These are phyloP conservation scores for Hericium rajendrae DNA, from an alignment of 768 basidiomycete genomes.

Conservation along the genomic window DNA sequence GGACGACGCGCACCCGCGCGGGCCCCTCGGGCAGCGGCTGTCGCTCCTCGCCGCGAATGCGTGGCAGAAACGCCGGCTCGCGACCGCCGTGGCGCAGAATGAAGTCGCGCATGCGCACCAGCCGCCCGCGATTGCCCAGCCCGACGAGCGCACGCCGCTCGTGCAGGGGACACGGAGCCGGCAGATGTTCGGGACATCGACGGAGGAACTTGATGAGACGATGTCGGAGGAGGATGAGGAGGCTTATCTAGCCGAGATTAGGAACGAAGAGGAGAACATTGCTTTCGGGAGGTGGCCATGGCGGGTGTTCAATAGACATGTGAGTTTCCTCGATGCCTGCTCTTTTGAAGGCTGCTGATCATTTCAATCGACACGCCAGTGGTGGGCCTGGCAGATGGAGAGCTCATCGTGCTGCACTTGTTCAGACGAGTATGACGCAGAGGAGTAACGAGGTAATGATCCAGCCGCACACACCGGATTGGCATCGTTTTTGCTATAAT, in stretches of 20 bases:
- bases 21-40: conserved; percentile 52
- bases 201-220: conserved; percentile 7
- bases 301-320: conserved; percentile 60
- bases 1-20: conserved; percentile 45
- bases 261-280: conserved; percentile 41
- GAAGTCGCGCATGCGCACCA: neutral
- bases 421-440: conserved; percentile 40
- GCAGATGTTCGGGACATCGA: conserved; percentile 11
- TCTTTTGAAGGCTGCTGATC: neutral
- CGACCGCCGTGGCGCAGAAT: neutral
- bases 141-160: conserved; percentile 6
- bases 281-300: conserved; percentile 60
- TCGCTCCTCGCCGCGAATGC: conserved; percentile 20
- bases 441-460: conserved; percentile 21
- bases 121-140: neutral
- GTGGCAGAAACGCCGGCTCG: conserved; percentile 9
- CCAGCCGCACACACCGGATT: no score
- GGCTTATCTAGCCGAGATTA: conserved; percentile 20
- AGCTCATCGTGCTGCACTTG: conserved; percentile 56
- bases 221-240: conserved; percentile 18
- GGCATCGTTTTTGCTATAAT: neutral
- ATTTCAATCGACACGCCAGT: conserved; percentile 30
- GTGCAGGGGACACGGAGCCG: conserved; percentile 1
- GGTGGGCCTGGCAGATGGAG: conserved; percentile 79
- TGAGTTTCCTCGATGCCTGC: conserved; percentile 26